Evolutionary conservation across 805 yeast species (phyloP), one percentile per base, ranked within the genome.

Genomic region (Wickerhamiella dianesei): DNA sequence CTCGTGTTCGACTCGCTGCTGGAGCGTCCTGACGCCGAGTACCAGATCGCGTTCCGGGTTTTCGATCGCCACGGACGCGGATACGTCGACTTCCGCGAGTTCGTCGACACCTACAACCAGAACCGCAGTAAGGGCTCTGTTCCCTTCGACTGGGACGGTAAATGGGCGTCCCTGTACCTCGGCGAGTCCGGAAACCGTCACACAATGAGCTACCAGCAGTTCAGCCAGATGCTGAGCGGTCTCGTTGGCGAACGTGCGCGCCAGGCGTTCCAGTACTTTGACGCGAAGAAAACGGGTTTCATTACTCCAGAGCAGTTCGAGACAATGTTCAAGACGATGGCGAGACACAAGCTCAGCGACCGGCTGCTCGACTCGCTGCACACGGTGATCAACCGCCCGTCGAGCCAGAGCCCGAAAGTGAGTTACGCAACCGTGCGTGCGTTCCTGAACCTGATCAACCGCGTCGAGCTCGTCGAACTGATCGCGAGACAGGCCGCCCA

Each of bases 1-100:
- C 65, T 75, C 44, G 72, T 73, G 40, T 83, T 89, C 60, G 78
- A 82, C 56, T 70, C 73, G 50, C 54, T 73, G 40, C 64, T 77
- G 45, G 71, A 70, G 51, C 70, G 74, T 50, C 69, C 77, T 40
- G 77, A 76, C 35, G 79, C 77, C 49, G 78, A 75, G 59, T 64
- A 71, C 64, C 69, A 68, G 54, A 71, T 68, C 49, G 70, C 74
- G n/a, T 65, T 64, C 53, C 67, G 73, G 42, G 61, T 72, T 19
- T 65, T 72, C 43, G 75, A 70, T 55, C 53, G 56, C 42, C 57
- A 56, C 21, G 67, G 68, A 21, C 53, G 54, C 25, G 70, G 70
- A 41, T 55, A 53, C 41, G 69, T 68, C 43, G 60, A 66, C 56
- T 67, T 65, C 52, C 56, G 55, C 45, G 62, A 66, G 52, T 68